Evolutionary conservation across 2,329 filamentous ascomycete genomes (phyloP).

Genomic region (Sporothrix protearum): DNA sequence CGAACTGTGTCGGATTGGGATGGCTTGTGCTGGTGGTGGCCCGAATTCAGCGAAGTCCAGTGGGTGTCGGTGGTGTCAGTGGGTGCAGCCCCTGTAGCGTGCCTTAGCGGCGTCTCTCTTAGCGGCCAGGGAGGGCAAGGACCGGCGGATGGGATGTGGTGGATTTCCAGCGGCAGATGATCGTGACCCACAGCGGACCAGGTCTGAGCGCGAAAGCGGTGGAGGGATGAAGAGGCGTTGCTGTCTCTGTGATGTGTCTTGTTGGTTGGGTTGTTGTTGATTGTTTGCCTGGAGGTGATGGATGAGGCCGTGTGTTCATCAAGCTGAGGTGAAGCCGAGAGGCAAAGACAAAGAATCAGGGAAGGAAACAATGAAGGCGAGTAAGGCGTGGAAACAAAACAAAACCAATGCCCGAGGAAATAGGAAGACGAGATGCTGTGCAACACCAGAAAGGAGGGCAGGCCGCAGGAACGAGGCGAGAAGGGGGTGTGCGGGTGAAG

Average conservation of each 20-base stretch:
- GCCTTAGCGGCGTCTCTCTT: constrained; percentile 15
- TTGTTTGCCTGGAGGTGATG: background rate
- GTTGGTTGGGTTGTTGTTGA: background rate
- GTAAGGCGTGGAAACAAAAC: constrained; percentile 5
- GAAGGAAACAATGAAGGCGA: background rate
- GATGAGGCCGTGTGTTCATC: background rate
- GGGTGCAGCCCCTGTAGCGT: constrained; percentile 13
- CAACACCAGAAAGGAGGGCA: background rate
- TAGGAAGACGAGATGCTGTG: background rate
- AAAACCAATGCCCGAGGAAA: background rate
- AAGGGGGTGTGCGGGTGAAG: background rate
- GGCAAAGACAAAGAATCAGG: background rate
- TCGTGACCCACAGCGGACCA: background rate
- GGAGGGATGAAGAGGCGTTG: background rate
- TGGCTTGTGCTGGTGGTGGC: background rate
- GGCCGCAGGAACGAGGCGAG: background rate
- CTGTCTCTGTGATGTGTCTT: background rate
- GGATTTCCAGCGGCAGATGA: background rate
- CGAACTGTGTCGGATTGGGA: background rate
- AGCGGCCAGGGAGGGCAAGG: constrained; percentile 1
- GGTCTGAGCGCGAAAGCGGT: constrained; percentile 7
- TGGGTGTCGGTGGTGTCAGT: background rate
- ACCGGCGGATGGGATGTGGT: background rate
- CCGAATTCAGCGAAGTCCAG: background rate
- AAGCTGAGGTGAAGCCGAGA: background rate